A percentile compares a stretch with the other conserved stretches of the same genome.
Conservation (phyloP, 2,329 filamentous ascomycete species). For the Paraphoma sp. region DNA sequence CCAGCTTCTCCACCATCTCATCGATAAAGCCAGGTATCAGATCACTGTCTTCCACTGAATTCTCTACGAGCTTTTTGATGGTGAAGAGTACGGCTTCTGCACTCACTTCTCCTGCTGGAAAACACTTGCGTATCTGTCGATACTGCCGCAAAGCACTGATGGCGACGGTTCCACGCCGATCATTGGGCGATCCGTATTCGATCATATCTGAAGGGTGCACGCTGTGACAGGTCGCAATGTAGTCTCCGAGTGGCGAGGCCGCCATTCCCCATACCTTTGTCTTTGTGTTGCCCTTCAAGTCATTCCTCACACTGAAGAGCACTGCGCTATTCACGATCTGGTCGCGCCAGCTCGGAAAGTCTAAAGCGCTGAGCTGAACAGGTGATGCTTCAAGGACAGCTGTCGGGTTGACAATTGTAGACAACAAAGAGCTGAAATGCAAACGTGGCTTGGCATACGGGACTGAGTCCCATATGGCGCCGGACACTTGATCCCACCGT, state of each 20-base stretch:
- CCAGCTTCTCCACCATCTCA: slow-evolving; percentile 29
- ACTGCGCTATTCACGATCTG: slow-evolving; percentile 47
- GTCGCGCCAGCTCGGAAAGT: slow-evolving; percentile 48
- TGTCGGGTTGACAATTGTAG: slow-evolving; percentile 41
- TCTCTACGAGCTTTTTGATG: slow-evolving; percentile 41
- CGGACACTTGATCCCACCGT: slow-evolving; percentile 52
- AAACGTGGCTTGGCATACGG: slow-evolving; percentile 24
- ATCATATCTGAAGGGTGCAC: slow-evolving; percentile 64
- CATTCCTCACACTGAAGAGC: slow-evolving; percentile 57
- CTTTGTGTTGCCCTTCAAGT: slow-evolving; percentile 58
- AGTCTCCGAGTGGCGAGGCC: slow-evolving; percentile 54
- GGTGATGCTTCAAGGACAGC: slow-evolving; percentile 36
- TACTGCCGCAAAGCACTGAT: slow-evolving; percentile 31
- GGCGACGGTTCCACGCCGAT: slow-evolving; percentile 52
- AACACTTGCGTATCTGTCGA: slow-evolving; percentile 19
- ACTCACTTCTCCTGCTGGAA: slow-evolving; percentile 26
- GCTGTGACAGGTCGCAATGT: slow-evolving; percentile 57
- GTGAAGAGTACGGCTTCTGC: slow-evolving; percentile 45
- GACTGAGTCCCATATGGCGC: slow-evolving; percentile 39
- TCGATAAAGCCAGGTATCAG: slow-evolving; percentile 28
- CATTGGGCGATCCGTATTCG: slow-evolving; percentile 60
- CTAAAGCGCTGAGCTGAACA: slow-evolving; percentile 7
- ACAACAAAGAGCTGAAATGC: slow-evolving; percentile 48
- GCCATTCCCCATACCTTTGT: slow-evolving; percentile 62
- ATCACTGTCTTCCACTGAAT: slow-evolving; percentile 34